phyloP scores from a whole-genome alignment of 2,329 filamentous ascomycete species.

The Penicillium sp. region DNA sequence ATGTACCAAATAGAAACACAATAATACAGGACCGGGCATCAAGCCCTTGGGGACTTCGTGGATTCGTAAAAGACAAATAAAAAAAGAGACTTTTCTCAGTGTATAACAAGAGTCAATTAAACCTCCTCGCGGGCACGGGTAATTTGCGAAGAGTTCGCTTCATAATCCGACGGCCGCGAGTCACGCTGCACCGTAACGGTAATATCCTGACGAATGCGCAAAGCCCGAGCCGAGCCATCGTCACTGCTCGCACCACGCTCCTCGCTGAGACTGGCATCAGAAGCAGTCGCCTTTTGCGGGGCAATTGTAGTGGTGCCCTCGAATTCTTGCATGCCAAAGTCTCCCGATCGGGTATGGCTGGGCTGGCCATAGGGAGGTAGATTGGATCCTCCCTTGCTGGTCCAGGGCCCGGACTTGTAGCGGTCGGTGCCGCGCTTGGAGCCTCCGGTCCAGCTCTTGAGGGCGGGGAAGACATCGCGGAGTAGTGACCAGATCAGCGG shows the following conservation, averaged over 20 bases:
- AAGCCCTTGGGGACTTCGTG: slow-evolving; percentile 14
- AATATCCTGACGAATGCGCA: slow-evolving; percentile 41
- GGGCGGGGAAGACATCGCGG: slow-evolving; percentile 46
- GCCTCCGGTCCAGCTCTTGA: slow-evolving; percentile 42
- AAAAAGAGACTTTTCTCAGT: neutral
- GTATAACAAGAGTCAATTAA: neutral
- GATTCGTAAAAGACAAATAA: slow-evolving; percentile 5
- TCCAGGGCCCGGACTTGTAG: slow-evolving; percentile 34
- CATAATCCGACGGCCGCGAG: slow-evolving; percentile 13
- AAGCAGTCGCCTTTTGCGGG: slow-evolving; percentile 27
- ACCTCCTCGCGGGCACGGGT: slow-evolving; percentile 15
- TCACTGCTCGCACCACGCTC: slow-evolving; percentile 34
- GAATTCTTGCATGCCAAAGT: slow-evolving; percentile 33
- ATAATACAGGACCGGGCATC: slow-evolving; percentile 15
- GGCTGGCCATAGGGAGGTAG: slow-evolving; percentile 28
- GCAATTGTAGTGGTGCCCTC: slow-evolving; percentile 25
- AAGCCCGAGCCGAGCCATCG: slow-evolving; percentile 36
- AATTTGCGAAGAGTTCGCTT: slow-evolving; percentile 10
- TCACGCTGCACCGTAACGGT: slow-evolving; percentile 33
- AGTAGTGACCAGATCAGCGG: slow-evolving; percentile 53
- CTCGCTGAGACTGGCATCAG: slow-evolving; percentile 30
- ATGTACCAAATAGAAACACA: slow-evolving; percentile 8
- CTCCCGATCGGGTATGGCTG: slow-evolving; percentile 28
- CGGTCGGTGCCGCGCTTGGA: slow-evolving; percentile 34
- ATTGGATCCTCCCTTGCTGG: slow-evolving; percentile 27